These are phyloP conservation scores for Rugonectria rugulosa DNA, from an alignment of 2,329 filamentous ascomycete species.

Conservation along the genomic window DNA sequence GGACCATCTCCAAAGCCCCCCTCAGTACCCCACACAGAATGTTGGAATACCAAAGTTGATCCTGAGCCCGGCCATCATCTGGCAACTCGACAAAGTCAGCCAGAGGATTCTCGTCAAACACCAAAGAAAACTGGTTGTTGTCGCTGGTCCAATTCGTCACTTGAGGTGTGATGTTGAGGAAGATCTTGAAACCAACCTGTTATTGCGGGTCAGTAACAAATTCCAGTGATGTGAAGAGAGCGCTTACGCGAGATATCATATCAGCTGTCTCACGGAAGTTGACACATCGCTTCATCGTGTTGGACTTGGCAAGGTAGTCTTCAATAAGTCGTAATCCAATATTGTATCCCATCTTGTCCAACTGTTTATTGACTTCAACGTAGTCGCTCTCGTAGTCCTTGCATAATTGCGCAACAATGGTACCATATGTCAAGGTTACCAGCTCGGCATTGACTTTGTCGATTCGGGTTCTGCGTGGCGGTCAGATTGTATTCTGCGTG, in stretches of 20 bases:
- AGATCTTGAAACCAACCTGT: slow-evolving; percentile 98
- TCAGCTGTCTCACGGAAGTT: slow-evolving; percentile 97
- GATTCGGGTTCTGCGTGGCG: slow-evolving; percentile 76
- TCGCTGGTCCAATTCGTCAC: slow-evolving; percentile 97
- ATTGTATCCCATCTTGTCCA: slow-evolving; percentile 99
- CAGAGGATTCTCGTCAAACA: slow-evolving; percentile 96
- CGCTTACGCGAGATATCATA: slow-evolving; percentile 85
- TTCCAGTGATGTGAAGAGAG: neutral
- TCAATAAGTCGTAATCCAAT: slow-evolving; percentile 96
- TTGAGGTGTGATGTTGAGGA: slow-evolving; percentile 93
- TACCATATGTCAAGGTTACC: slow-evolving; percentile 96
- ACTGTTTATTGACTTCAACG: slow-evolving; percentile 92
- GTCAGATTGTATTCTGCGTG: slow-evolving; percentile 15
- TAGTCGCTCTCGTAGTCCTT: slow-evolving; percentile 97
- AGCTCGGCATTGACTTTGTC: slow-evolving; percentile 99
- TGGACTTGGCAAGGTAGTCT: slow-evolving; percentile 96
- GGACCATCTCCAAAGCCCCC: slow-evolving; percentile 96
- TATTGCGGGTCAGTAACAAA: slow-evolving; percentile 27
- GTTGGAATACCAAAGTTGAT: slow-evolving; percentile 98
- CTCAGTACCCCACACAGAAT: slow-evolving; percentile 93
- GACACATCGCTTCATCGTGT: slow-evolving; percentile 83
- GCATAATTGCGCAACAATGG: slow-evolving; percentile 94
- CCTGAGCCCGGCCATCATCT: slow-evolving; percentile 93
- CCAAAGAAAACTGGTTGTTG: slow-evolving; percentile 93
- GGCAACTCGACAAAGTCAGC: slow-evolving; percentile 98